A percentile compares a stretch with the other conserved stretches of the same genome.
These are phyloP conservation scores for Neopestalotiopsis clavispora DNA, from an alignment of 2,329 filamentous ascomycete species.

Conservation along the genomic window DNA sequence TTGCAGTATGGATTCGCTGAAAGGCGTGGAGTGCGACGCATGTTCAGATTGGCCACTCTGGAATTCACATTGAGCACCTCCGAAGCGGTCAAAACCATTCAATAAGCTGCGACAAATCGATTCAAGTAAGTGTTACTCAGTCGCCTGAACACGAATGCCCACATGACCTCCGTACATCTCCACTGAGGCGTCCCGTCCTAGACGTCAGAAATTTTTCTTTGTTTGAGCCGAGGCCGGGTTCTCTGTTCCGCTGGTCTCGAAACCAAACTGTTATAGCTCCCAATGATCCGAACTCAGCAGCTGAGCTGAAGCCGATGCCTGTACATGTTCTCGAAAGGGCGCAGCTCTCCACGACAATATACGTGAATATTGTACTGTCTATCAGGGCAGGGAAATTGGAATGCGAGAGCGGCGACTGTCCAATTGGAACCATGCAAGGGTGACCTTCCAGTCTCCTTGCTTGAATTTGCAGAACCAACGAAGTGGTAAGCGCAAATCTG, in stretches of 20 bases:
- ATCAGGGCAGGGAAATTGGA: not conserved
- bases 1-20: too few species aligned
- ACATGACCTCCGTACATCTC: not conserved
- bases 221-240: not conserved
- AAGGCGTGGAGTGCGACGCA: too few species aligned
- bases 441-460: too few species aligned
- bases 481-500: too few species aligned
- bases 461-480: too few species aligned
- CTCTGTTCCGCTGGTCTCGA: not conserved
- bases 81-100: not conserved
- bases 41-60: too few species aligned
- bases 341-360: not conserved
- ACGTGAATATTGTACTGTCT: not conserved
- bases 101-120: not conserved
- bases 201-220: too few species aligned
- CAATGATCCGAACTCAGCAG: not conserved
- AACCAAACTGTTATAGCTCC: not conserved
- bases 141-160: not conserved
- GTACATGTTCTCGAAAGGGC: not conserved
- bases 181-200: not conserved
- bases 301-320: not conserved
- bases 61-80: not conserved
- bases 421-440: too few species aligned
- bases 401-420: not conserved
- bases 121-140: not conserved